Percentiles rank a stretch among this genome's conserved stretches.
Conservation (phyloP, 1,139 yeast genomes). For the Diutina mesorugosa region DNA sequence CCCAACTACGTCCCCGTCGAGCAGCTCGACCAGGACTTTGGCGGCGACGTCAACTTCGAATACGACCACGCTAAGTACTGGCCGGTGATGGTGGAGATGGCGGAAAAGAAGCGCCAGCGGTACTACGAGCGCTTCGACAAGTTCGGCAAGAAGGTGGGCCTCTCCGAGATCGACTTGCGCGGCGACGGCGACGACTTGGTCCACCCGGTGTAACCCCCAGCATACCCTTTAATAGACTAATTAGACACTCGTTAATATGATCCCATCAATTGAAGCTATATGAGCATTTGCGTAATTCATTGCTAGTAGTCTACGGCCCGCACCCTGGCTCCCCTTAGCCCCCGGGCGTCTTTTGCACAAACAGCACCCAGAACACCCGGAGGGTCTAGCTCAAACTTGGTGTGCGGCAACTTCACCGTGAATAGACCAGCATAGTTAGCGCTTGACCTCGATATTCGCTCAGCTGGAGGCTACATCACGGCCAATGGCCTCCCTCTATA, state of each 20-base stretch:
- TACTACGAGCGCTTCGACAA: slow-evolving; percentile 51
- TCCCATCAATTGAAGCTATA: not conserved
- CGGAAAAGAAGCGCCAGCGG: slow-evolving; percentile 37
- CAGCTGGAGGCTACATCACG: no score
- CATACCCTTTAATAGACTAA: not conserved
- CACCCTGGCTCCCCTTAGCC: no score
- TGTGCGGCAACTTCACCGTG: no score
- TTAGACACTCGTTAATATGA: not conserved
- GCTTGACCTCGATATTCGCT: no score
- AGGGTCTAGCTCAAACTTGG: no score
- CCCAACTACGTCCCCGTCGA: slow-evolving; percentile 65
- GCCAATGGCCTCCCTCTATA: no score
- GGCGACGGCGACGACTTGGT: slow-evolving; percentile 33
- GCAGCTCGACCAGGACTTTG: slow-evolving; percentile 75
- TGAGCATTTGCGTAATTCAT: no score
- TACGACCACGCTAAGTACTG: slow-evolving; percentile 74
- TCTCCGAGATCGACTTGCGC: slow-evolving; percentile 73
- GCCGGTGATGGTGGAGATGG: slow-evolving; percentile 53
- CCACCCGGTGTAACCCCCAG: slow-evolving; percentile 10
- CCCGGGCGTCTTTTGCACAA: no score
- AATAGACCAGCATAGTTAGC: no score
- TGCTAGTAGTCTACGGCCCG: no score
- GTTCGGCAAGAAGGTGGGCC: slow-evolving; percentile 63
- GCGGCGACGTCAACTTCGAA: slow-evolving; percentile 73
- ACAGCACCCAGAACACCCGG: no score